These are phyloP conservation scores for Golubevia sp. DNA, from an alignment of 1,284 basidiomycete genomes.

Conservation along the genomic window DNA sequence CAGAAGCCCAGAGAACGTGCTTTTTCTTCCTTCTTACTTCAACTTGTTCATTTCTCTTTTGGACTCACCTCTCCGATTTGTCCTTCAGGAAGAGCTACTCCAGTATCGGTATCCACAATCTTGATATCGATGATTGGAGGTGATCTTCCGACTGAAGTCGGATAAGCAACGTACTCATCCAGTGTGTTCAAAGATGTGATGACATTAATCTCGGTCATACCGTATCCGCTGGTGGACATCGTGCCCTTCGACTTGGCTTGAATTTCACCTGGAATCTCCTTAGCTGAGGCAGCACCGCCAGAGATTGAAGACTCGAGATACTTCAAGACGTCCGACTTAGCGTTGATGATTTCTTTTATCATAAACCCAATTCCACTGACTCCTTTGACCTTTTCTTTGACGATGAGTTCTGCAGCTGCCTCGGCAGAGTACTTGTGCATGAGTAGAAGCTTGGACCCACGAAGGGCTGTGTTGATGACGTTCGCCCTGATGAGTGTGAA, in stretches of 20 bases:
- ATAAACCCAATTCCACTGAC: slow-evolving; percentile 43
- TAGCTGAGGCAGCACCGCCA: slow-evolving; percentile 37
- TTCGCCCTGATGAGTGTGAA: slow-evolving; percentile 16
- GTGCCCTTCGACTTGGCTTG: slow-evolving; percentile 17
- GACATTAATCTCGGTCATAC: slow-evolving; percentile 44
- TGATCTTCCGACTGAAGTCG: slow-evolving; percentile 25
- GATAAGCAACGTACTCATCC: slow-evolving; percentile 34
- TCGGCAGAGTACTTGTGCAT: slow-evolving; percentile 15
- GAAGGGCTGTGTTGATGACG: slow-evolving; percentile 7
- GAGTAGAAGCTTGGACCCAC: slow-evolving; percentile 23
- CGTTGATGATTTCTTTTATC: slow-evolving; percentile 35
- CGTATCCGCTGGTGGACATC: slow-evolving; percentile 35
- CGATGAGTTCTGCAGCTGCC: no score
- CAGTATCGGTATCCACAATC: slow-evolving; percentile 34
- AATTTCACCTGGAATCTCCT: slow-evolving; percentile 31
- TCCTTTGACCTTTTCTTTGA: slow-evolving; percentile 9
- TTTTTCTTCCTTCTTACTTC: no score
- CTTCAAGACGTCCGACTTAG: background rate
- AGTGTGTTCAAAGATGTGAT: slow-evolving; percentile 5
- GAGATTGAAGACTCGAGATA: slow-evolving; percentile 21
- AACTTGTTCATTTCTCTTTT: background rate
- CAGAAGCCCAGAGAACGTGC: no score
- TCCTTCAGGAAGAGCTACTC: slow-evolving; percentile 21
- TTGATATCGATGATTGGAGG: slow-evolving; percentile 29
- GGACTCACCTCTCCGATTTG: slow-evolving; percentile 87